Evolutionary conservation across 83 land plant species (phyloP), one percentile per base, ranked within the genome.

Genomic region (Thuja plicata): DNA sequence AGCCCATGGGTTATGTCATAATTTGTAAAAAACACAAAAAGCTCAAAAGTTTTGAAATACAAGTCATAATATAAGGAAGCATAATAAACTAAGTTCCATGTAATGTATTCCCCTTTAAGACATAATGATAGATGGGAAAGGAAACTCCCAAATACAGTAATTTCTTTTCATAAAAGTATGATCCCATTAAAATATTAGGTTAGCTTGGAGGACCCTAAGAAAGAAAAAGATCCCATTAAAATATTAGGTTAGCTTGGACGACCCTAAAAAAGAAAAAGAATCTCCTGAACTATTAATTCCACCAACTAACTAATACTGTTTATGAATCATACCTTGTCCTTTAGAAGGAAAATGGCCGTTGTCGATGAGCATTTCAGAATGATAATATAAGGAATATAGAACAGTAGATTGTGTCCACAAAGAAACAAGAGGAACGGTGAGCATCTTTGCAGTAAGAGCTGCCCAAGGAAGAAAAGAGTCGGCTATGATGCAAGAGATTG

Each of bases 361-460:
- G 46, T 48, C 13, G 12, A 17, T 32, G 9, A 88, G 46, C 45
- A 88, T 89, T 19, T 85, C 85, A 7, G 85, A 87, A 83, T 89
- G 88, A 91, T 92, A 89, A 78, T 90, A 60, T 2, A 82, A 37
- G 32, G 91, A 84, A 45, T 88, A 92, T 37, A 88, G 32, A 8
- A 92, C 57, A 3, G 94, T 88, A 27, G 95, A 91, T 90, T 87
- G 86, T 21, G 90, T 60, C 89, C 89, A 93, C 16, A 92, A 35
- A 34, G 91, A 32, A 24, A 92, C 90, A 87, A 89, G 90, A 74
- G 92, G 92, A 32, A 91, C 73, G n/a, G 74, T 84, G 27, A 88
- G 88, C 66, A 89, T 77, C 38, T 88, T 88, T 32, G 91, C 91
- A 15, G 92, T 82, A 38, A 45, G 82, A 5, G 84, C 70, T 10